phyloP scores from a whole-genome alignment of 805 yeast species.

The Dipodascus geniculatus region DNA sequence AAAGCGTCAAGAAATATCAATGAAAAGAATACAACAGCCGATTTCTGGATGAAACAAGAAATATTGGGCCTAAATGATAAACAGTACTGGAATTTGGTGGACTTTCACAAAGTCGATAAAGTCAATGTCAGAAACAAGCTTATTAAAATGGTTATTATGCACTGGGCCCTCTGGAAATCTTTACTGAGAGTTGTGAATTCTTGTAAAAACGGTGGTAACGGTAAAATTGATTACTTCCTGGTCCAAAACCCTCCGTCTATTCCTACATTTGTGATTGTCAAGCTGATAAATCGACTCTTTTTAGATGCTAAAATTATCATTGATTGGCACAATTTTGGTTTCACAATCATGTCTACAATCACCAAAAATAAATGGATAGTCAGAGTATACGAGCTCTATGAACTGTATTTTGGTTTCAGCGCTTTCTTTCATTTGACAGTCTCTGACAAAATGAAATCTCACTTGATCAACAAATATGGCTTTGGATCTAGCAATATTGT shows the following conservation, averaged over 20 bases:
- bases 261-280: constrained; percentile 61
- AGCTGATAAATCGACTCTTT: constrained; percentile 36
- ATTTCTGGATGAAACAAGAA: constrained; percentile 21
- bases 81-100: constrained; percentile 16
- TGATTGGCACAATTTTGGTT: constrained; percentile 96
- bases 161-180: constrained; percentile 52
- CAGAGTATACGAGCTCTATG: constrained; percentile 52
- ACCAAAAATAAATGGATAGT: constrained; percentile 22
- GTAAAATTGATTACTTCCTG: constrained; percentile 57
- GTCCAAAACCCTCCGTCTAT: constrained; percentile 84
- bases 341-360: constrained; percentile 51
- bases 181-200: constrained; percentile 41
- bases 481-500: constrained; percentile 37
- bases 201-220: constrained; percentile 38
- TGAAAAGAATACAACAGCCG: constrained; percentile 29
- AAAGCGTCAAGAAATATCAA: no score
- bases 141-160: constrained; percentile 33
- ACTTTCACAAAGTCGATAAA: constrained; percentile 22
- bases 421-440: constrained; percentile 75
- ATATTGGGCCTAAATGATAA: constrained; percentile 17
- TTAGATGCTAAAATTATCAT: constrained; percentile 51
- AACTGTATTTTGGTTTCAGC: constrained; percentile 44
- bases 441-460: constrained; percentile 58
- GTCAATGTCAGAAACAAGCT: constrained; percentile 17
- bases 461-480: constrained; percentile 43